A percentile compares a stretch with the other conserved stretches of the same genome.
These are phyloP conservation scores for Nemania sp. DNA, from an alignment of 2,329 filamentous ascomycete genomes.

Conservation along the genomic window DNA sequence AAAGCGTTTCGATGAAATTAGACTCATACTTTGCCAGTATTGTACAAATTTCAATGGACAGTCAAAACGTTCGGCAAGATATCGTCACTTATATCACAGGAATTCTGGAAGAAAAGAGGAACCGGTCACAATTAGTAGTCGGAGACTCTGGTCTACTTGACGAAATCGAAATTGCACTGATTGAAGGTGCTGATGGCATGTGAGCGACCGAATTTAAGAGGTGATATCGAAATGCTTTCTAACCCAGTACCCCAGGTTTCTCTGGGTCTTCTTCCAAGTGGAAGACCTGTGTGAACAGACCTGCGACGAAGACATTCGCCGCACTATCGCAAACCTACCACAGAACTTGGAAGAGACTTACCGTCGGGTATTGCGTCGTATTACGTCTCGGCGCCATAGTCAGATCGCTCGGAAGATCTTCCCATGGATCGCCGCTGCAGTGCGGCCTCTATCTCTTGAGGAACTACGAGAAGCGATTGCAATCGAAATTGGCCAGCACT, in stretches of 20 bases:
- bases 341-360: slow-evolving; percentile 39
- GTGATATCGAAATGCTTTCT: background rate
- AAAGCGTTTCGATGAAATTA: background rate
- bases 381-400: background rate
- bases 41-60: background rate
- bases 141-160: slow-evolving; percentile 21
- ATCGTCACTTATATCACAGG: slow-evolving; percentile 2
- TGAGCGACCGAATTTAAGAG: slow-evolving; percentile 24
- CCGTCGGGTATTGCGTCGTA: slow-evolving; percentile 21
- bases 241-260: slow-evolving; percentile 21
- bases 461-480: slow-evolving; percentile 44
- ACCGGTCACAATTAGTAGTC: background rate
- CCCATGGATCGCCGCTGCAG: slow-evolving; percentile 39
- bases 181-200: slow-evolving; percentile 40
- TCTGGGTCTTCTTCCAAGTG: slow-evolving; percentile 28
- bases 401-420: slow-evolving; percentile 35
- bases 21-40: background rate
- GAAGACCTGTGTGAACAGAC: slow-evolving; percentile 23
- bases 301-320: slow-evolving; percentile 32
- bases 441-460: slow-evolving; percentile 39
- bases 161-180: slow-evolving; percentile 36
- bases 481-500: slow-evolving; percentile 39
- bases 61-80: background rate
- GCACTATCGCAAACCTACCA: slow-evolving; percentile 38
- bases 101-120: background rate